Base-by-base conservation (phyloP, 441 rosid genomes). In the Lepidium campestre region DNA sequence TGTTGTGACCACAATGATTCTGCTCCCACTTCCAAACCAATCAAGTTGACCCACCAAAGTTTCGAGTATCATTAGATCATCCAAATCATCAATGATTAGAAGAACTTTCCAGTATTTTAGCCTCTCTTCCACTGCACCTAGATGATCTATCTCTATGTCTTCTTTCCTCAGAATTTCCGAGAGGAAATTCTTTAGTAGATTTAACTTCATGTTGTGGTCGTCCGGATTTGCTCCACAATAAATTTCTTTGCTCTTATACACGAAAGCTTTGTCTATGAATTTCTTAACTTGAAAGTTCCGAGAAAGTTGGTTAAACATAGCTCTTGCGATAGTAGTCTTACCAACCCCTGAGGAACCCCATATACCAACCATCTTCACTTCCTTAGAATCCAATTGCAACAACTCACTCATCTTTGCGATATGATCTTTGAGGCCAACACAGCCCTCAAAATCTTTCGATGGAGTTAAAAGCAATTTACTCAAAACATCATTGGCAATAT, bases 21-120 rank as follows among this genome's bases (percentile, higher is more conserved):
- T 70, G 22, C 80, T 77, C 7, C 70, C 75, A 1, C 0, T 0
- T 15, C 67, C 72, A 48, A 77, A 78, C 79, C 72, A 67, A 3
- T 67, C 15, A 1, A 23, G 5, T 4, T 36, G 5, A 35, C 62
- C 72, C 0, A 10, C 68, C 20, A 75, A 15, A 3, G 36, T n/a
- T 4, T 65, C 62, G 17, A 75, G 11, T 19, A 67, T 58, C 8
- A 22, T 7, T 23, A 6, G 23, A 7, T 45, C 41, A 47, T 62
- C 41, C 44, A 62, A 2, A 46, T 62, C 56, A 46, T 62, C 67
- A 62, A 62, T 8, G 17, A 35, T 10, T 0, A 62, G 20, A 13
- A 62, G 36, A 45, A 62, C 57, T 46, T 48, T 62, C 3, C 9
- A n/a, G 14, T 10, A 12, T 0, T n/a, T 6, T n/a, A 62, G 15